Percentiles rank a stretch among this genome's conserved stretches.
These are phyloP conservation scores for Solidago caesia DNA, from an alignment of 129 eudicot species.

Conservation along the genomic window DNA sequence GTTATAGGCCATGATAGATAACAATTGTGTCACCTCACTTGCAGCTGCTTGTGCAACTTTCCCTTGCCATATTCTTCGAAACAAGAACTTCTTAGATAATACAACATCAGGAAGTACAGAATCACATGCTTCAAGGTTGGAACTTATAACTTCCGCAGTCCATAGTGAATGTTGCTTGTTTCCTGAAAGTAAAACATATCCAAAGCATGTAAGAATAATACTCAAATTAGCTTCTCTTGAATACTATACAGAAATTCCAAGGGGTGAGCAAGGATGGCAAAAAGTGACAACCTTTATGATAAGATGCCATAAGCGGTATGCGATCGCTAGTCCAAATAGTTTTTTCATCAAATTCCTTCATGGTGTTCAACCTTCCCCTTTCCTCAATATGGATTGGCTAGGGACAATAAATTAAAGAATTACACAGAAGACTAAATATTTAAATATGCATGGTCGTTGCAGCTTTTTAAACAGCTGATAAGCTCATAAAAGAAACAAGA, in stretches of 20 bases:
- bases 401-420: constrained; percentile 22
- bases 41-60: constrained; percentile 92
- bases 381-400: constrained; percentile 82
- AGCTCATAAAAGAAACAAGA: neutral
- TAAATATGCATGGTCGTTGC: constrained; percentile 7
- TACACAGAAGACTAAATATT: constrained; percentile 5
- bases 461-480: constrained; percentile 2
- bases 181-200: constrained; percentile 45
- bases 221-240: constrained; percentile 10
- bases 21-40: constrained; percentile 62
- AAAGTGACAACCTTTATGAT: constrained; percentile 66
- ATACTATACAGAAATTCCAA: neutral
- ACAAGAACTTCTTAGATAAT: constrained; percentile 50
- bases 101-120: constrained; percentile 42
- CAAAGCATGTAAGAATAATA: constrained; percentile 21
- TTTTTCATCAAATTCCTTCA: constrained; percentile 88
- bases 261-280: constrained; percentile 6
- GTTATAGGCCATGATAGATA: constrained; percentile 21
- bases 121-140: constrained; percentile 42
- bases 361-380: constrained; percentile 70
- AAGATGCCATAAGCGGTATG: constrained; percentile 86
- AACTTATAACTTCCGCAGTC: constrained; percentile 58
- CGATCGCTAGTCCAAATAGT: constrained; percentile 90
- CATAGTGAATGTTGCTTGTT: constrained; percentile 89
- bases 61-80: constrained; percentile 95